Base-by-base conservation (phyloP, 2,329 filamentous ascomycete genomes). In the Fusarium tupiense region DNA sequence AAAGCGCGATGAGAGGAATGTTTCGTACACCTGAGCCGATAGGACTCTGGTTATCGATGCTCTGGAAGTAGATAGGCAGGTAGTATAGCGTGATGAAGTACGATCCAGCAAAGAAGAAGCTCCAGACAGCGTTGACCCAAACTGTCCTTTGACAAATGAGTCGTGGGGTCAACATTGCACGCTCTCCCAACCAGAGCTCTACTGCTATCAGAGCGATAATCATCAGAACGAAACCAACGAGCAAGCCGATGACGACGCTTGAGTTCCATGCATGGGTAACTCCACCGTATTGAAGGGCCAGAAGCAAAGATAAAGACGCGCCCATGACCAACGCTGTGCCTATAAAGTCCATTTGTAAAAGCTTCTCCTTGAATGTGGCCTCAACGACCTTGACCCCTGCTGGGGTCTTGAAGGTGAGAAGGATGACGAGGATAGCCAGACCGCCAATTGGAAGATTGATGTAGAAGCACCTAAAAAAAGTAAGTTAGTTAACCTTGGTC, bases 401-500 rank as follows among this genome's bases (percentile, higher is more conserved):
- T 6, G 52, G 52, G 1, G 52, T 41, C 11, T 56, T 56, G 35
- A 56, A 56, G 20, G 35, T 56, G 20, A 41, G 4, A 7, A 56
- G 14, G 7, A 56, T 56, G 8, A 56, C 52, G 8, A 56, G 20
- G 6, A 56, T 22, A 5, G 52, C 35, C 10, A 56, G 20, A 5
- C 52, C 56, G 2, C 56, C 56, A 3, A 59, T 59, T 1, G 56
- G 56, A 1, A 59, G 8, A 29, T 59, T 59, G 56, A 59, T 59
- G 6, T 59, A 59, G 7, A 59, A 59, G 19, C 56, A 56, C 52
- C 52, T 54, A 1, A 4, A 7, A 2, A 24, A 2, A 9, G 14
- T 1, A 3, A 4, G 4, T 53, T 14, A 12, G 49, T 11, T 6
- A 11, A 9, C 3, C 0, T 10, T 2, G 5, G 12, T 10, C 6